Conservation (phyloP, 805 yeast species). For the Kazachstania psychrophila region DNA sequence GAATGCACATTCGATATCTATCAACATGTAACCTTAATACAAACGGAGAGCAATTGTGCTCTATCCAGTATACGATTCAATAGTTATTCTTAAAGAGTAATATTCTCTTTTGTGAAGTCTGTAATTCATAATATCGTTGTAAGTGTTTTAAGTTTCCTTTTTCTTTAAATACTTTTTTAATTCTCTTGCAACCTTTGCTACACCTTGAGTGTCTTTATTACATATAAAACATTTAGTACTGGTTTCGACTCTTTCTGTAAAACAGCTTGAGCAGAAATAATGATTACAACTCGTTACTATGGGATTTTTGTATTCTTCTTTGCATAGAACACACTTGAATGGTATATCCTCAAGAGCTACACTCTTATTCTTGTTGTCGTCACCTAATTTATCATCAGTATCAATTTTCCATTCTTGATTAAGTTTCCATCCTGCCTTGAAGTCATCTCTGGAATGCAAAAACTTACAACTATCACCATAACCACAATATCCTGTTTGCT, state of each 20-base stretch:
- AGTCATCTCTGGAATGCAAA: conserved; percentile 81
- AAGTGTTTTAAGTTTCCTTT: too few relatives aligned
- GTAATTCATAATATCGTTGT: too few relatives aligned
- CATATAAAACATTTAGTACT: conserved; percentile 47
- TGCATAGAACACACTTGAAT: conserved; percentile 55
- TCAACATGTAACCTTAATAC: too few relatives aligned
- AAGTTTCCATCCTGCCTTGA: conserved; percentile 57
- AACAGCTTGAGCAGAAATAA: conserved; percentile 55
- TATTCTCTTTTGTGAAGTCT: too few relatives aligned
- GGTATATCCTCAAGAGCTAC: conserved; percentile 34
- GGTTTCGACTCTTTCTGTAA: conserved; percentile 37
- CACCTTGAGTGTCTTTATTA: conserved; percentile 50
- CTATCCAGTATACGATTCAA: too few relatives aligned
- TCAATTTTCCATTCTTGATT: conserved; percentile 60
- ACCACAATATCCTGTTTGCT: conserved; percentile 90
- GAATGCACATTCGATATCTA: too few relatives aligned
- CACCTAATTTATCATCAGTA: conserved; percentile 13
- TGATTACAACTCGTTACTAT: conserved; percentile 55
- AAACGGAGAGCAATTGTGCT: too few relatives aligned
- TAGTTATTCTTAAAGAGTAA: too few relatives aligned
- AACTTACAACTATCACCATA: conserved; percentile 97
- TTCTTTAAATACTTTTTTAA: conserved; percentile 21
- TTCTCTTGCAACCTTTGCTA: conserved; percentile 44
- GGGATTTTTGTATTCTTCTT: conserved; percentile 44
- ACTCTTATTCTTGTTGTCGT: conserved; percentile 16